phyloP scores from a whole-genome alignment of 192 early-diverging fungal species.

The Rhizophlyctis rosea region DNA sequence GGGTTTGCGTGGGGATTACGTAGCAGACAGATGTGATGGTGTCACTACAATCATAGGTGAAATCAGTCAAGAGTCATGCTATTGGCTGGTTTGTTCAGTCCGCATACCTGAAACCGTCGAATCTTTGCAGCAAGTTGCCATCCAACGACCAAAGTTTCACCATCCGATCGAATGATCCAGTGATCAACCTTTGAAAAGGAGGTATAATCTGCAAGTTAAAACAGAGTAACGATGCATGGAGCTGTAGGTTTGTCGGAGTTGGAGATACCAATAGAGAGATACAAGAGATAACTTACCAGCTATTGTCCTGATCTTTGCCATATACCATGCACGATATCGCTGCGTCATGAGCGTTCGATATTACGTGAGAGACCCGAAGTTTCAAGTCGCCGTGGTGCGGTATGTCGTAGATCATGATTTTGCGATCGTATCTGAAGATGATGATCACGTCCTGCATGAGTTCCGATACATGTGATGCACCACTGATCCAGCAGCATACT shows the following conservation, averaged over 20 bases:
- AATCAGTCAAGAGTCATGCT: background rate
- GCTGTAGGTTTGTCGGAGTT: too few species aligned
- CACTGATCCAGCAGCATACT: too few species aligned
- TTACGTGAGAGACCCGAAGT: conserved; percentile 34
- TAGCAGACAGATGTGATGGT: conserved; percentile 56
- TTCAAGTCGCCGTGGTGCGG: conserved; percentile 57
- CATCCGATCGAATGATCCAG: conserved; percentile 57
- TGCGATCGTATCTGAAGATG: conserved; percentile 51
- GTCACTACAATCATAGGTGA: conserved; percentile 28
- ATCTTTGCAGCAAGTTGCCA: conserved; percentile 56
- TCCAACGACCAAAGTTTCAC: conserved; percentile 64
- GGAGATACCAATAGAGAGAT: too few species aligned
- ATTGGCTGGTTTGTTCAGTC: background rate
- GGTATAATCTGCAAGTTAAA: too few species aligned
- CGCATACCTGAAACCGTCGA: conserved; percentile 49
- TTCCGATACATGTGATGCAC: too few species aligned
- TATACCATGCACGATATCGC: conserved; percentile 63
- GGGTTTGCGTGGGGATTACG: conserved; percentile 54
- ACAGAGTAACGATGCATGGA: too few species aligned
- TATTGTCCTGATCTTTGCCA: conserved; percentile 61
- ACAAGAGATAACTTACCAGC: conserved; percentile 39
- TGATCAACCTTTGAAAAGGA: conserved; percentile 61
- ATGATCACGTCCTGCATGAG: too few species aligned
- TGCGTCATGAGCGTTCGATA: conserved; percentile 57
- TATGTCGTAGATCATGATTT: conserved; percentile 59